These are phyloP conservation scores for Hymenoscyphus linearis DNA, from an alignment of 2,329 filamentous ascomycete species.

Conservation along the genomic window DNA sequence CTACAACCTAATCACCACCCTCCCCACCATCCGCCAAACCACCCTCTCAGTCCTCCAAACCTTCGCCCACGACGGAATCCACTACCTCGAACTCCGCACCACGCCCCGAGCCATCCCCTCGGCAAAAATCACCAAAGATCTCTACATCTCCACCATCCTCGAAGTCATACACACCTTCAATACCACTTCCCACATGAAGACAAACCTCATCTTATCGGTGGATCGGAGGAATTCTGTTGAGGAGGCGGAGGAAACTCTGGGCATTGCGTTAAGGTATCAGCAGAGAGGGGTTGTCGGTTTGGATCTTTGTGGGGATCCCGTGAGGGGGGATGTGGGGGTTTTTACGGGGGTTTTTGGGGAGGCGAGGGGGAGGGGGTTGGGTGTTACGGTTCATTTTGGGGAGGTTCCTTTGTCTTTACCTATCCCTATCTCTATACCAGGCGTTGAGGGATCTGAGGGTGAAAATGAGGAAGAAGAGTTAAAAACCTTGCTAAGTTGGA, in stretches of 20 bases:
- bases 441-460: constrained; percentile 50
- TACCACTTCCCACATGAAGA: constrained; percentile 42
- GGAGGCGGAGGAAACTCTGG: constrained; percentile 59
- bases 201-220: constrained; percentile 66
- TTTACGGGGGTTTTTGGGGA: constrained; percentile 55
- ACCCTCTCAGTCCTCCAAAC: constrained; percentile 59
- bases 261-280: constrained; percentile 53
- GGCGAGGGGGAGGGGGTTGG: constrained; percentile 51
- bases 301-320: constrained; percentile 75
- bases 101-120: constrained; percentile 62
- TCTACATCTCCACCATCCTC: constrained; percentile 64
- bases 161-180: constrained; percentile 51
- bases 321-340: constrained; percentile 52
- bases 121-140: constrained; percentile 46
- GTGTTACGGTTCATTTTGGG: constrained; percentile 72
- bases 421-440: too few species aligned
- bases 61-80: constrained; percentile 66
- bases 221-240: constrained; percentile 57
- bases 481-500: constrained; percentile 56
- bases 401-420: constrained; percentile 59
- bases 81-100: constrained; percentile 75
- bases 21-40: constrained; percentile 52
- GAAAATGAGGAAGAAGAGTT: constrained; percentile 54
- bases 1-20: constrained; percentile 66
- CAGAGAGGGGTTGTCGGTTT: constrained; percentile 60